Base-by-base conservation (phyloP, 2,329 filamentous ascomycete genomes). In the Colletotrichum magnum region DNA sequence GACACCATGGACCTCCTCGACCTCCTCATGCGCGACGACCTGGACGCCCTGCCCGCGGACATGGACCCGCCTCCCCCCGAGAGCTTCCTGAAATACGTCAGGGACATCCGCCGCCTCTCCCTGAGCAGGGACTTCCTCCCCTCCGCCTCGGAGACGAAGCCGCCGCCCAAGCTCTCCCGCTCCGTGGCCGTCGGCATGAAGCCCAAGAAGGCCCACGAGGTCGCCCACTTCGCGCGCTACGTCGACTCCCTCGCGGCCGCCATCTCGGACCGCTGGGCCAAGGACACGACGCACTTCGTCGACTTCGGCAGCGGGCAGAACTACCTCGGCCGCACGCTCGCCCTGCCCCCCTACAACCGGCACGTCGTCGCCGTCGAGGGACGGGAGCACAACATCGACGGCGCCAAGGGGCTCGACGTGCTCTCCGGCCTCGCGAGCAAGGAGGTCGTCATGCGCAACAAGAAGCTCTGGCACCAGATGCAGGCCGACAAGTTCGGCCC, bases 241-340 rank as follows among this genome's bases (percentile, higher is more conserved):
- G 89, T 98, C 60, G 88, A 94, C 58, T 76, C 81, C 3, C 82
- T 92, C 10, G 85, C 88, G 0, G 80, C 82, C 62, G 86, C 88
- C 32, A 86, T 97, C 26, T 86, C 88, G 3, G 77, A 83, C 2
- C 82, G 88, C 1, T 87, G 91, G 50, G 83, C 84, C 0, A 80
- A 84, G 56, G 81, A 86, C 15, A 90, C 98, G 69, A 93, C 94
- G 0, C 95, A 98, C 81, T 90, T 97, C 68, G 92, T 98, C 57
- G 96, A 99, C 81, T 97, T 98, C 79, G 96, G 96, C 32, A 97
- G 94, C 61, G 96, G 96, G 0, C 95, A 98, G 79, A 98, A 98
- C 77, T 99, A 99, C 76, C 89, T 99, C 4, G 95, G 96, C 1
- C 88, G 96, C 53, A 93, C 94, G 1, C 85, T 99, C 67, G 95